These are phyloP conservation scores for Amaranthus tricolor DNA, from an alignment of 179 eudicot genomes.

Conservation along the genomic window DNA sequence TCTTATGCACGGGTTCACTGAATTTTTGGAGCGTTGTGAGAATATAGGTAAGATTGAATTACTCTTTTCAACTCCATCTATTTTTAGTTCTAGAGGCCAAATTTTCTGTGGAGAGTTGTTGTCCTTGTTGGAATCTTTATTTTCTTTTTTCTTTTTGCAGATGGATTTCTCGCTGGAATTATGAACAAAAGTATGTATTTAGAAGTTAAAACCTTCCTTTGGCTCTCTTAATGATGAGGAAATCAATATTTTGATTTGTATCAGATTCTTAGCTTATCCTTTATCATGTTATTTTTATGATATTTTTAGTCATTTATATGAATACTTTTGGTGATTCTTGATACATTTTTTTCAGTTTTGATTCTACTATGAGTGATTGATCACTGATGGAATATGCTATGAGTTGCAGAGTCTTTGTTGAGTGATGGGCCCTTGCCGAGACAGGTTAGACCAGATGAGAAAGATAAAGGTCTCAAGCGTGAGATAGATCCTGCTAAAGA, in stretches of 20 bases:
- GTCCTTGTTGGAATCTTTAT: neutral
- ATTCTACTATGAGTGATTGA: slow-evolving; percentile 2
- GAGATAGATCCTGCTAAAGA: slow-evolving; percentile 65
- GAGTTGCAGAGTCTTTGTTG: slow-evolving; percentile 60
- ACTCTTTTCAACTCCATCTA: neutral
- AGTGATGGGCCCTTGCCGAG: slow-evolving; percentile 57
- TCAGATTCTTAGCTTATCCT: neutral
- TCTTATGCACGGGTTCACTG: slow-evolving; percentile 88
- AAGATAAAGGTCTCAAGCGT: slow-evolving; percentile 65
- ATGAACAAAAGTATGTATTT: slow-evolving; percentile 71
- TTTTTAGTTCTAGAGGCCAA: neutral
- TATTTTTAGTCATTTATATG: neutral
- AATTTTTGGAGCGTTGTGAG: slow-evolving; percentile 81
- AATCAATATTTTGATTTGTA: neutral
- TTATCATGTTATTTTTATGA: neutral
- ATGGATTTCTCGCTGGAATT: slow-evolving; percentile 87
- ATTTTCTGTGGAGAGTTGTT: neutral
- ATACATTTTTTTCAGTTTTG: neutral
- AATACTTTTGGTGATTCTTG: neutral
- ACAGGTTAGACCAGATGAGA: slow-evolving; percentile 56
- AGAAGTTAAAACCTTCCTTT: neutral
- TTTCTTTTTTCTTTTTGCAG: slow-evolving; percentile 43
- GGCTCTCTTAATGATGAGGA: neutral
- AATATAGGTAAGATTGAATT: slow-evolving; percentile 51
- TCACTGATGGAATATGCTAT: neutral